These are phyloP conservation scores for Xylaria polymorpha DNA, from an alignment of 2,329 filamentous ascomycete species.

Conservation along the genomic window DNA sequence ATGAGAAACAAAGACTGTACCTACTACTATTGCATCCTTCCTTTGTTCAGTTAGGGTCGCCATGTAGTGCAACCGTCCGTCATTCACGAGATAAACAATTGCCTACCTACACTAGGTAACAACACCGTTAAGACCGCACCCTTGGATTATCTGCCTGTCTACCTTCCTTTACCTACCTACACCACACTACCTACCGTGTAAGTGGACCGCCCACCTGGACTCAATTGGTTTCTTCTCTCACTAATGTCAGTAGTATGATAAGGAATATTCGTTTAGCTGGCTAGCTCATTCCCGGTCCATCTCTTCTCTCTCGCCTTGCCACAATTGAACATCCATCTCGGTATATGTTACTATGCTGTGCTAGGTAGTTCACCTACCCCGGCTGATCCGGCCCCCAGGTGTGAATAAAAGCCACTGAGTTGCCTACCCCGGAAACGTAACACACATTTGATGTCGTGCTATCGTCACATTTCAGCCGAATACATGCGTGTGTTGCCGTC, in stretches of 20 bases:
- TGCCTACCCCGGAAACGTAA: background rate
- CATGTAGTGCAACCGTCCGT: background rate
- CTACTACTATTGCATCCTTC: background rate
- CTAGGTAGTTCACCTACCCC: conserved; percentile 8
- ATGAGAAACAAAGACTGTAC: background rate
- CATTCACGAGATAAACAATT: background rate
- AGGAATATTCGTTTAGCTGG: background rate
- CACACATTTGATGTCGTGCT: conserved; percentile 32
- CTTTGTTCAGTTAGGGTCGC: background rate
- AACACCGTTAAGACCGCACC: background rate
- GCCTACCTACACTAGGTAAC: background rate
- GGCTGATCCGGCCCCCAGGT: conserved; percentile 27
- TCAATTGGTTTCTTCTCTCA: conserved; percentile 1
- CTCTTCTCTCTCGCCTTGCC: background rate
- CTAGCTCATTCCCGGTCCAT: background rate
- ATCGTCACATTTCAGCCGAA: conserved; percentile 18
- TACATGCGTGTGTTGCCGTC: conserved; percentile 19
- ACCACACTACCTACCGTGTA: conserved; percentile 15
- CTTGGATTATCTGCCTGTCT: background rate
- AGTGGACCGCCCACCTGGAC: conserved; percentile 13
- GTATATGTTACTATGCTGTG: background rate
- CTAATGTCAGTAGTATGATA: conserved; percentile 8
- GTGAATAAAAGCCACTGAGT: conserved; percentile 3
- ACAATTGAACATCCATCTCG: background rate
- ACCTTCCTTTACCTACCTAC: background rate